Base-by-base conservation (phyloP, 176 grass and related monocot genomes). In the Thalia dealbata region DNA sequence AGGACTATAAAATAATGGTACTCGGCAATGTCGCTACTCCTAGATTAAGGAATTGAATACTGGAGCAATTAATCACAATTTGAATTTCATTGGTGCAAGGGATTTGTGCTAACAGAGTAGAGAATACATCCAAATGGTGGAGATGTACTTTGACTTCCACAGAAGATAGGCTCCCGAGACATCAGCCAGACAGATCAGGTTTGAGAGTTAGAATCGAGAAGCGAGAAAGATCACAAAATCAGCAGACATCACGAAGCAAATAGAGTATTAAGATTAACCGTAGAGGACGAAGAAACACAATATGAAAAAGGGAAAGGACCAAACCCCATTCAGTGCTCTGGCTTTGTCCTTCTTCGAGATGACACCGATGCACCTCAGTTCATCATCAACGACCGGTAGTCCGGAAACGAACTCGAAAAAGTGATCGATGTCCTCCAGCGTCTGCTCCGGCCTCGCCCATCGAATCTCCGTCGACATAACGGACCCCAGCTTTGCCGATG, bases 381-480 rank as follows among this genome's bases (percentile, higher is more conserved):
- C 75, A 0, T 46, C 72, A 35, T 86, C 76, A 19, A 96, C 69
- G 11, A 91, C 91, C 0, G 91, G 91, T 21, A 96, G 61, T 0
- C 91, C 91, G 0, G 91, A 91, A 30, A 76, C 84, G 6, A 43
- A 41, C 10, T 73, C 85, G 44, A 96, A 91, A 78, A 84, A 78
- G 7, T 76, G 78, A 0, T 88, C 79, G 64, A 91, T 81, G 27
- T 96, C 83, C 32, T 73, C 76, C 41, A 96, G 76, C 16, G 9
- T 75, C 78, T 91, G 85, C 42, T 50, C 83, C 44, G 71, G 59
- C 65, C 26, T 78, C 44, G 79, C 88, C 38, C 80, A 76, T 78
- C 81, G 72, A 68, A 91, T 82, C 35, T 82, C 83, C 25, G 14
- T 85, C 71, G 86, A 96, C 88, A 91, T 91, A 14, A 88, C 88